These are phyloP conservation scores for Eucalyptus viminalis DNA, from an alignment of 345 rosid genomes.

Conservation along the genomic window DNA sequence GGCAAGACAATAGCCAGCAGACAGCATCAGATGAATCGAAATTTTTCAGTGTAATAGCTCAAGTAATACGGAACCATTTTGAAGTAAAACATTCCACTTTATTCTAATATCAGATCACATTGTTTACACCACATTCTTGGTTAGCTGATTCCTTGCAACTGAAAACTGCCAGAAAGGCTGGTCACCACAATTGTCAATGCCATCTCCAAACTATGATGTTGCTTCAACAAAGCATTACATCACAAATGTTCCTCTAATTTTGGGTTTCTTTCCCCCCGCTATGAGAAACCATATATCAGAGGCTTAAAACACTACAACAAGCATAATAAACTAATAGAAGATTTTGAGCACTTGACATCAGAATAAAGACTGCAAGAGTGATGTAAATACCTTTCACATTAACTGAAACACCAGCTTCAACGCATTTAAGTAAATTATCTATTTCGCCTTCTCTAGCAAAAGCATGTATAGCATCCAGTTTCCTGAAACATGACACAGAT, in stretches of 20 bases:
- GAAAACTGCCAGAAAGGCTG: background rate
- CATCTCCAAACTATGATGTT: background rate
- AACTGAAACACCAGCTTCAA: constrained; percentile 61
- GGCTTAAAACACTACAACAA: background rate
- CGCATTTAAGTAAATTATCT: constrained; percentile 53
- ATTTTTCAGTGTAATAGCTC: background rate
- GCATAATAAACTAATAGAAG: background rate
- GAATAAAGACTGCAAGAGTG: background rate
- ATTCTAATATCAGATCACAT: background rate
- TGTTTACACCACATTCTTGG: background rate
- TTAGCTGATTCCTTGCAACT: background rate
- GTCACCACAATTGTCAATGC: background rate
- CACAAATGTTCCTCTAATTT: background rate
- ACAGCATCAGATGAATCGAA: background rate
- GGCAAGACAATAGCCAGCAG: background rate
- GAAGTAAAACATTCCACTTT: background rate
- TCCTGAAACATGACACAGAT: constrained; percentile 25
- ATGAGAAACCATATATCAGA: background rate
- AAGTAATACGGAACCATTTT: background rate
- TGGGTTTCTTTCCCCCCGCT: background rate
- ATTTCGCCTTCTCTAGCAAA: constrained; percentile 93
- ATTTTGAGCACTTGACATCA: background rate
- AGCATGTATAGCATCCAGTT: constrained; percentile 79
- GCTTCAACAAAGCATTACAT: background rate
- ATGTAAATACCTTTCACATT: constrained; percentile 34